These are phyloP conservation scores for Botrytis squamosa DNA, from an alignment of 2,329 filamentous ascomycete genomes.

Conservation along the genomic window DNA sequence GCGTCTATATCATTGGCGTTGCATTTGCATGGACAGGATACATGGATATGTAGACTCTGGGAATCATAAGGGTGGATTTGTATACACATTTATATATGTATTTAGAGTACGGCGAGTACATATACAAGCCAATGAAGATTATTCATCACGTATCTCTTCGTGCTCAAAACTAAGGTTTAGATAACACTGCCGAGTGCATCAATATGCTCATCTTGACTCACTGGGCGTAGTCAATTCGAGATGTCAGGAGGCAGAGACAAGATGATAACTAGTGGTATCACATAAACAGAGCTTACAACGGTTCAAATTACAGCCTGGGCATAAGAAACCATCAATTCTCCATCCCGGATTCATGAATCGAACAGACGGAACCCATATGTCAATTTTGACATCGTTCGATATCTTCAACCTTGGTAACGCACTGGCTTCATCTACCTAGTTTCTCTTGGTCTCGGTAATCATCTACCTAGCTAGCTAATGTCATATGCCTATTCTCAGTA, in stretches of 20 bases:
- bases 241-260: rapidly evolving
- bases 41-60: background rate
- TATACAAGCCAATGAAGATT: background rate
- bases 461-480: background rate
- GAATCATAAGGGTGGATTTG: background rate
- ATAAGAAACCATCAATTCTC: background rate
- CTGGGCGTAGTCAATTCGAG: background rate
- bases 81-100: background rate
- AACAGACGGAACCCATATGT: rapidly evolving
- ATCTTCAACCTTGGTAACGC: background rate
- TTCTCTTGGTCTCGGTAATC: background rate
- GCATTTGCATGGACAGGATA: background rate
- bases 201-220: too few relatives aligned
- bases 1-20: background rate
- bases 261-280: background rate
- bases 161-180: background rate
- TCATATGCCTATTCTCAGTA: rapidly evolving
- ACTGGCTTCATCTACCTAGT: background rate
- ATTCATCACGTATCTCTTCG: background rate
- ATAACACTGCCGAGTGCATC: background rate
- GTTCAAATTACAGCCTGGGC: rapidly evolving
- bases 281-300: background rate
- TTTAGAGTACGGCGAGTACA: background rate
- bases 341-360: rapidly evolving
- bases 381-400: background rate